Percentiles rank a stretch among this genome's conserved stretches.
Conservation (phyloP, 345 rosid species). For the Laguncularia racemosa region DNA sequence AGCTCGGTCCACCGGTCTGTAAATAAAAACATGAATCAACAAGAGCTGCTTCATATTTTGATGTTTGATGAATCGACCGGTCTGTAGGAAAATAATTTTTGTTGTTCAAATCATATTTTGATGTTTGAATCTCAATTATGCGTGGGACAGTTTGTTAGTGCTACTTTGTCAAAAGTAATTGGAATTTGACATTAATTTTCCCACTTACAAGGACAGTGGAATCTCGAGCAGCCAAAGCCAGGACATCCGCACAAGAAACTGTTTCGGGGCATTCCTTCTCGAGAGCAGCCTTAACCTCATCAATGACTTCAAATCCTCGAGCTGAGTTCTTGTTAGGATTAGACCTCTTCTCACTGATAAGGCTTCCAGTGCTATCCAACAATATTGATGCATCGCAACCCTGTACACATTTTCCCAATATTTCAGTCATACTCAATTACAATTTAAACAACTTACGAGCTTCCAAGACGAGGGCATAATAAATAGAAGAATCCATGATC, state of each 20-base stretch:
- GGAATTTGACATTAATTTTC: background rate
- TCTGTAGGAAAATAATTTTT: background rate
- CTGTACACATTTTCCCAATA: slow-evolving; percentile 21
- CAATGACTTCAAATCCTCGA: slow-evolving; percentile 76
- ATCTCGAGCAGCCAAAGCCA: slow-evolving; percentile 85
- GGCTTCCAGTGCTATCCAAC: slow-evolving; percentile 54
- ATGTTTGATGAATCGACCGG: too few species aligned
- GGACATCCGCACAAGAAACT: slow-evolving; percentile 80
- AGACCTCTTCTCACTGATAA: slow-evolving; percentile 67
- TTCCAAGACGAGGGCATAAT: too few species aligned
- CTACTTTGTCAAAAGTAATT: background rate
- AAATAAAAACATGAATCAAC: background rate
- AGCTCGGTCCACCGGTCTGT: slow-evolving; percentile 89
- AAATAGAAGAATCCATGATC: too few species aligned
- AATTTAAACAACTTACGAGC: too few species aligned
- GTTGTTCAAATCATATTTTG: too few species aligned
- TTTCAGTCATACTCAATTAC: background rate
- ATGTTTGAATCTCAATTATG: too few species aligned
- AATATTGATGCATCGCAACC: slow-evolving; percentile 87
- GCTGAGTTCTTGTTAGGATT: slow-evolving; percentile 71
- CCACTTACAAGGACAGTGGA: slow-evolving; percentile 72
- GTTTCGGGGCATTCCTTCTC: slow-evolving; percentile 71
- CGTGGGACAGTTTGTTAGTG: too few species aligned
- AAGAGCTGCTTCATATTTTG: background rate
- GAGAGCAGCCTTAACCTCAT: slow-evolving; percentile 64